Conservation (phyloP, 805 yeast genomes). For the Metschnikowia similis region DNA sequence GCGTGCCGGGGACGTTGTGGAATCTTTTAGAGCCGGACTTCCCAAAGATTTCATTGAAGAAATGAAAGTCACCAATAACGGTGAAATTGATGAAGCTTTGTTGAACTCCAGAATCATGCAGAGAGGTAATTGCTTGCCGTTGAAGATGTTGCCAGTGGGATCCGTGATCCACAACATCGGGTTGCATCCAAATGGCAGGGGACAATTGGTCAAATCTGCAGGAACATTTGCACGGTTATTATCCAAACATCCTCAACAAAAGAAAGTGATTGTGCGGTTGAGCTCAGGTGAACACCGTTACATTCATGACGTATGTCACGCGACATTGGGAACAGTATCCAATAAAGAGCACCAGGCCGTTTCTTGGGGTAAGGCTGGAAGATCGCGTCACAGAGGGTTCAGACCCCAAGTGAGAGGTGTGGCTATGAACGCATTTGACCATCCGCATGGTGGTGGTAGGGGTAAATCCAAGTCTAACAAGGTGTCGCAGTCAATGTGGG, state of each 20-base stretch:
- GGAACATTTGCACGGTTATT: conserved; percentile 90
- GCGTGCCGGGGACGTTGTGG: conserved; percentile 88
- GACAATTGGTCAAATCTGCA: conserved; percentile 87
- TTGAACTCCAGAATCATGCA: conserved; percentile 81
- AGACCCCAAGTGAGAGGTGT: conserved; percentile 97
- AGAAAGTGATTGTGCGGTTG: conserved; percentile 72
- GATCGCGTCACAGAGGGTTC: conserved; percentile 85
- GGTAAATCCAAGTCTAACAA: conserved; percentile 98
- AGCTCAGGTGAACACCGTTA: conserved; percentile 94
- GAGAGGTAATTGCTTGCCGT: conserved; percentile 92
- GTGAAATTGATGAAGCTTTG: conserved; percentile 87
- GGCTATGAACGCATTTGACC: conserved; percentile 96
- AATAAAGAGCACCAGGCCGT: conserved; percentile 88
- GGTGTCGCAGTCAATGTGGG: conserved; percentile 95
- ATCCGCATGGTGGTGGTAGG: conserved; percentile 99
- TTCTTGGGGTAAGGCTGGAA: conserved; percentile 94
- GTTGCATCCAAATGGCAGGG: conserved; percentile 64
- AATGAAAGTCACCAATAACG: conserved; percentile 63
- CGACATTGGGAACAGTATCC: conserved; percentile 89
- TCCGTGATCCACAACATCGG: conserved; percentile 87
- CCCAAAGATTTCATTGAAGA: conserved; percentile 69
- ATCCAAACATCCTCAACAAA: conserved; percentile 67
- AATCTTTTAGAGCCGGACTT: conserved; percentile 84
- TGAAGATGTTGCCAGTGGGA: conserved; percentile 92
- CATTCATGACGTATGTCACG: conserved; percentile 80